These are phyloP conservation scores for Pisolithus orientalis DNA, from an alignment of 768 basidiomycete species.

Conservation along the genomic window DNA sequence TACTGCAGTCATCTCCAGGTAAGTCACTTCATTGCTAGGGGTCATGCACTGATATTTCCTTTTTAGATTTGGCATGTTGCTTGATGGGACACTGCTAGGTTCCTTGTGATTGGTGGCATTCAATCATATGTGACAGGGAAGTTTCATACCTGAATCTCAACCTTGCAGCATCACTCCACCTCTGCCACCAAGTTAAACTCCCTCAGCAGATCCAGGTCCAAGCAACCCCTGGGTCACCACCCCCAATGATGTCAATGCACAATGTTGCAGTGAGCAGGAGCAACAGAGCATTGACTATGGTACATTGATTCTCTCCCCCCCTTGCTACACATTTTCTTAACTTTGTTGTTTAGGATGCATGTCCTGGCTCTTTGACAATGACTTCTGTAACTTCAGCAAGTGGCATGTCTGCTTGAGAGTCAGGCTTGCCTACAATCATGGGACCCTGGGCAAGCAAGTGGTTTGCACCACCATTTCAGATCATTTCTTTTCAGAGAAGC, in stretches of 20 bases:
- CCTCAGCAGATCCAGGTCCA: neutral
- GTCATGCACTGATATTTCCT: too few relatives aligned
- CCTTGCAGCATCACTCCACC: neutral
- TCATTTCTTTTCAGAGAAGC: neutral
- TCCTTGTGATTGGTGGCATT: neutral
- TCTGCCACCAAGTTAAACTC: neutral
- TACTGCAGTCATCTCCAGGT: too few relatives aligned
- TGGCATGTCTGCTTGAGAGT: neutral
- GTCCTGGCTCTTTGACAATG: neutral
- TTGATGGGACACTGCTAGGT: too few relatives aligned
- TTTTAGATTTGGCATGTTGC: too few relatives aligned
- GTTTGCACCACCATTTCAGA: neutral
- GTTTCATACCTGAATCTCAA: neutral
- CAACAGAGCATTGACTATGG: too few relatives aligned
- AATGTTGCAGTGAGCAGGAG: too few relatives aligned
- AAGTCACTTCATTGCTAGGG: too few relatives aligned
- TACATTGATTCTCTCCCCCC: too few relatives aligned
- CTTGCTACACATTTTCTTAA: neutral
- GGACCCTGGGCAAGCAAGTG: neutral
- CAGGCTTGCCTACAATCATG: neutral
- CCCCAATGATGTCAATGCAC: too few relatives aligned
- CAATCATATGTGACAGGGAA: neutral
- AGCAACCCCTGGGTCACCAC: neutral
- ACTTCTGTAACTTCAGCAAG: neutral
- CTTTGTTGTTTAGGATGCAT: neutral